Percentiles rank a stretch among this genome's conserved stretches.
These are phyloP conservation scores for Clarireedia monteithiana DNA, from an alignment of 2,329 filamentous ascomycete species.

Conservation along the genomic window DNA sequence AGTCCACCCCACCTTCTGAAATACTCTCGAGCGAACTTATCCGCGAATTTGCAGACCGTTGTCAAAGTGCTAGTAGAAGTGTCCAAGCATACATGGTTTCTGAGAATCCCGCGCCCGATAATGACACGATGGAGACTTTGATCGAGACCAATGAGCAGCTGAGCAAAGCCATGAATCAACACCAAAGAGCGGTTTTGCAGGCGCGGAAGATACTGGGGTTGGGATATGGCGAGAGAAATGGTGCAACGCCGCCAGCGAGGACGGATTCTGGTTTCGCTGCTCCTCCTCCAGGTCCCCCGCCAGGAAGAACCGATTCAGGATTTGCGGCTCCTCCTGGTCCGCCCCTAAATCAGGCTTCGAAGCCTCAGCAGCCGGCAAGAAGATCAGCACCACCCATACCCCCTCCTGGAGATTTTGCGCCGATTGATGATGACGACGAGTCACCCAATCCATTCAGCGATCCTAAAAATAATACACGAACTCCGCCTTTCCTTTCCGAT, in stretches of 20 bases:
- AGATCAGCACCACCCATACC: constrained; percentile 21
- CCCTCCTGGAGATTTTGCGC: constrained; percentile 23
- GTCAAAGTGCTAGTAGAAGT: constrained; percentile 69
- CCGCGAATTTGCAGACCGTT: constrained; percentile 84
- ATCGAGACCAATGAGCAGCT: constrained; percentile 94
- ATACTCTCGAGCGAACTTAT: constrained; percentile 79
- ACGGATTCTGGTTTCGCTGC: constrained; percentile 7
- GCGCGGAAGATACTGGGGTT: constrained; percentile 48
- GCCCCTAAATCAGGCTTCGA: constrained; percentile 11
- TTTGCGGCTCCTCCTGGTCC: constrained; percentile 6
- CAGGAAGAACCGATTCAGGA: constrained; percentile 13
- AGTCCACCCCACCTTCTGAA: constrained; percentile 72
- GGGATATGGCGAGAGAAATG: constrained; percentile 17
- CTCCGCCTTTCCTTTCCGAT: constrained; percentile 23
- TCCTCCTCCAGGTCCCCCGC: constrained; percentile 11
- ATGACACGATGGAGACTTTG: constrained; percentile 85
- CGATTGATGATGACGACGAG: constrained; percentile 21
- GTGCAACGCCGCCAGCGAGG: constrained; percentile 17
- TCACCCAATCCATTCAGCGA: constrained; percentile 26
- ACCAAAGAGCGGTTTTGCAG: constrained; percentile 70
- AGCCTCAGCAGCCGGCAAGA: not conserved
- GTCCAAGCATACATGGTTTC: constrained; percentile 81
- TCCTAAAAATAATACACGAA: constrained; percentile 12
- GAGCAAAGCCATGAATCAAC: constrained; percentile 71
- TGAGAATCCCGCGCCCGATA: constrained; percentile 74